A percentile compares a stretch with the other conserved stretches of the same genome.
These are phyloP conservation scores for Alternaria alternata DNA, from an alignment of 2,329 filamentous ascomycete species.

Conservation along the genomic window DNA sequence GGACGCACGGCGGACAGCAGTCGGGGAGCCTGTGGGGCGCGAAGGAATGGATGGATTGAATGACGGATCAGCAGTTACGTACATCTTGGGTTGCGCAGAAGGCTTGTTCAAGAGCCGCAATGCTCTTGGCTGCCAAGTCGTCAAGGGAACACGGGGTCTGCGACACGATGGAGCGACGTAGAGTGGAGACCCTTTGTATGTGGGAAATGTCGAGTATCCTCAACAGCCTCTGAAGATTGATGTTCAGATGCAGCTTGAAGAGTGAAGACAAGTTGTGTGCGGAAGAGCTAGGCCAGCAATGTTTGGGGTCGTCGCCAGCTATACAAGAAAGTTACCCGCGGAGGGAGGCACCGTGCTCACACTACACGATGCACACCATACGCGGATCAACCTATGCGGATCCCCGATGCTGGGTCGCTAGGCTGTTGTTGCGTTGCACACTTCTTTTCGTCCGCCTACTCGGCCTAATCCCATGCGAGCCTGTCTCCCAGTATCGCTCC, in stretches of 20 bases:
- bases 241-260: neutral
- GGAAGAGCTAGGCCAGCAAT: neutral
- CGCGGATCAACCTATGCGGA: neutral
- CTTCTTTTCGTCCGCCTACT: neutral
- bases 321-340: slow-evolving; percentile 14
- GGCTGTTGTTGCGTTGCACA: neutral
- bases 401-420: slow-evolving; percentile 2
- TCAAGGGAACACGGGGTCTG: slow-evolving; percentile 26
- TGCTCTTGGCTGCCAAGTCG: slow-evolving; percentile 40
- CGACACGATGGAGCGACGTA: slow-evolving; percentile 2
- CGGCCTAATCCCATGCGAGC: neutral
- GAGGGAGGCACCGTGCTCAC: slow-evolving; percentile 12
- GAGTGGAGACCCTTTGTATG: neutral
- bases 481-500: neutral
- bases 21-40: slow-evolving; percentile 14
- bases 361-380: slow-evolving; percentile 1
- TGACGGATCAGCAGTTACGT: slow-evolving; percentile 30
- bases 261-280: neutral
- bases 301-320: slow-evolving; percentile 8
- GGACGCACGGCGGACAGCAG: slow-evolving; percentile 1
- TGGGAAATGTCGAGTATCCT: neutral
- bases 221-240: neutral
- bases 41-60: slow-evolving; percentile 13
- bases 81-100: slow-evolving; percentile 36
- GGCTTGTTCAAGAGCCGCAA: slow-evolving; percentile 35